phyloP scores from a whole-genome alignment of 225 moss, liverwort and hornwort genomes.

The Anthoceros angustus region DNA sequence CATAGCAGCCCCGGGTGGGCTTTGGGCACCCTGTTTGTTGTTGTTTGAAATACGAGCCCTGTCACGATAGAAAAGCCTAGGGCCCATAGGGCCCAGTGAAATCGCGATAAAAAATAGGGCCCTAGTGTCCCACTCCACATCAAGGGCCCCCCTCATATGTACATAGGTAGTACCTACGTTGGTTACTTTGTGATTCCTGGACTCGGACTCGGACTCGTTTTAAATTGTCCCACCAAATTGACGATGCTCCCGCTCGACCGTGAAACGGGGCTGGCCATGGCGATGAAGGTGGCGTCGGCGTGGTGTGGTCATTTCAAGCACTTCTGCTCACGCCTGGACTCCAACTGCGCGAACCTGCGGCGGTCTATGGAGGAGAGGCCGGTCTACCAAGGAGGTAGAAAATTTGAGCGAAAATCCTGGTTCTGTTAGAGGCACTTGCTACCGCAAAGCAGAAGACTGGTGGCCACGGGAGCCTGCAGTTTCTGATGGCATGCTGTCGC shows the following conservation, averaged over 20 bases:
- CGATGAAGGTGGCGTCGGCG: background rate
- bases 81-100: too few species aligned
- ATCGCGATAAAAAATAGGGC: too few species aligned
- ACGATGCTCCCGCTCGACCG: background rate
- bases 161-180: too few species aligned
- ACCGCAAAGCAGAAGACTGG: background rate
- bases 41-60: too few species aligned
- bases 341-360: background rate
- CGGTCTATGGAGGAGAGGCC: conserved; percentile 1
- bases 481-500: conserved; percentile 3
- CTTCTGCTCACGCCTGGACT: background rate
- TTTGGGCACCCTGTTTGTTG: too few species aligned
- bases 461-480: background rate
- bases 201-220: too few species aligned
- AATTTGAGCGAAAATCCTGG: background rate
- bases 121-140: too few species aligned
- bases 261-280: background rate
- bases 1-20: too few species aligned
- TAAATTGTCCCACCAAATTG: too few species aligned
- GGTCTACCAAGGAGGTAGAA: background rate
- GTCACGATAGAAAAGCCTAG: too few species aligned
- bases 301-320: background rate
- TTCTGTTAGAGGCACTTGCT: background rate
- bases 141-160: too few species aligned
- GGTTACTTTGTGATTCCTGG: too few species aligned